Percentiles rank a stretch among this genome's conserved stretches.
phyloP scores from a whole-genome alignment of 257 asterid species.

The Parsonsia alboflavescens region DNA sequence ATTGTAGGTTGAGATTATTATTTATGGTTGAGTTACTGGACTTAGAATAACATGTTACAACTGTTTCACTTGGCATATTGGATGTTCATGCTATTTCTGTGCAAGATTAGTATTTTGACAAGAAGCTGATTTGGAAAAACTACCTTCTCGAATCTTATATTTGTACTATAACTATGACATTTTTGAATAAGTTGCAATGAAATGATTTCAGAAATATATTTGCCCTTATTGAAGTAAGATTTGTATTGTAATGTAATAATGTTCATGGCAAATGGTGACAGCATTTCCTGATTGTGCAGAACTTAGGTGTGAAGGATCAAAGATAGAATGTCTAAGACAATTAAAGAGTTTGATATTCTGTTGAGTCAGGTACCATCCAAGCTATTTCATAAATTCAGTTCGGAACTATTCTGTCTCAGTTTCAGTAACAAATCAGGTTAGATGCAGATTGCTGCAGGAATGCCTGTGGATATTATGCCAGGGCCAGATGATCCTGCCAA shows the following conservation, averaged over 20 bases:
- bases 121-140: neutral
- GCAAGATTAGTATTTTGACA: neutral
- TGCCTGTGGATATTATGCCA: slow-evolving; percentile 87
- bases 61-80: neutral
- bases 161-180: neutral
- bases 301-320: slow-evolving; percentile 70
- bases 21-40: neutral
- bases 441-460: slow-evolving; percentile 72
- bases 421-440: neutral
- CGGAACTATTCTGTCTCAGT: neutral
- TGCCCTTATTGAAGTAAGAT: neutral
- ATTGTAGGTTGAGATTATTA: neutral
- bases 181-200: neutral
- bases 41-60: neutral
- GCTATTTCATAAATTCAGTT: neutral
- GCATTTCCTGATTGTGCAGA: slow-evolving; percentile 40
- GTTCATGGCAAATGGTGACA: neutral
- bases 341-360: slow-evolving; percentile 87
- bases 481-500: slow-evolving; percentile 86
- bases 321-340: slow-evolving; percentile 68
- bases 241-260: neutral
- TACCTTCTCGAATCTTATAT: neutral
- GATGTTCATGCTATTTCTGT: neutral
- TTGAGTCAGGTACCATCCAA: slow-evolving; percentile 60
- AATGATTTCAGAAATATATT: neutral